A percentile compares a stretch with the other conserved stretches of the same genome.
phyloP scores from a whole-genome alignment of 140 eudicot genomes.

The Cichorium intybus region DNA sequence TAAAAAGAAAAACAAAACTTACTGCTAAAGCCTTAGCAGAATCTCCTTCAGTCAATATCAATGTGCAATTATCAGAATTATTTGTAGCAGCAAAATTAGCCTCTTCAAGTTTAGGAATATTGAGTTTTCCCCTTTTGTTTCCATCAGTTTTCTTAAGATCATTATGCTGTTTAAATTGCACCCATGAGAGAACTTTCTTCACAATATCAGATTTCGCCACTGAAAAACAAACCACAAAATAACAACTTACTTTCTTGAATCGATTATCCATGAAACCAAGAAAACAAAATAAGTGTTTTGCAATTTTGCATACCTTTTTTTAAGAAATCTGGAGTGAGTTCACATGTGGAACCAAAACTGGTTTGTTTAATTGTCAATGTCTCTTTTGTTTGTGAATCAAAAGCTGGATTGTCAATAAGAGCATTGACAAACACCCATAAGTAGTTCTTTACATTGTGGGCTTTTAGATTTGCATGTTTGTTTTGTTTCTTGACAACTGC shows the following conservation, averaged over 20 bases:
- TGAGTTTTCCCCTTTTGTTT: conserved; percentile 45
- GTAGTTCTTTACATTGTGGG: conserved; percentile 72
- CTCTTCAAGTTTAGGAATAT: conserved; percentile 71
- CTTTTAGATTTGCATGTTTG: conserved; percentile 50
- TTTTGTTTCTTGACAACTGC: conserved; percentile 54
- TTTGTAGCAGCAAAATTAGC: conserved; percentile 77
- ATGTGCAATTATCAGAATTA: conserved; percentile 63
- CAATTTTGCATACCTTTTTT: conserved; percentile 57
- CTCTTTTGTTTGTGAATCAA: conserved; percentile 97
- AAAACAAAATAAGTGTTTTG: neutral
- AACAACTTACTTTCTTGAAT: neutral
- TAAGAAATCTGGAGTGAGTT: conserved; percentile 62
- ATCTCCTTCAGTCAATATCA: conserved; percentile 96
- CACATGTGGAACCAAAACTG: conserved; percentile 90
- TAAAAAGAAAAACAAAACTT: conserved; percentile 19
- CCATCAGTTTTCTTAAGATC: conserved; percentile 90
- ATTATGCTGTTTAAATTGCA: conserved; percentile 58
- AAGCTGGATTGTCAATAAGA: conserved; percentile 94
- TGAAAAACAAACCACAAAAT: conserved; percentile 17
- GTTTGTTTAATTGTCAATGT: conserved; percentile 74
- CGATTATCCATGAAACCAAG: neutral
- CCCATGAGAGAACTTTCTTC: conserved; percentile 61
- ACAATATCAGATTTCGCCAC: conserved; percentile 61
- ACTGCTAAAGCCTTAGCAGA: conserved; percentile 96
- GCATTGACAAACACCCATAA: conserved; percentile 96